Conservation (phyloP, 768 basidiomycete species). For the Naganishia onofrii region DNA sequence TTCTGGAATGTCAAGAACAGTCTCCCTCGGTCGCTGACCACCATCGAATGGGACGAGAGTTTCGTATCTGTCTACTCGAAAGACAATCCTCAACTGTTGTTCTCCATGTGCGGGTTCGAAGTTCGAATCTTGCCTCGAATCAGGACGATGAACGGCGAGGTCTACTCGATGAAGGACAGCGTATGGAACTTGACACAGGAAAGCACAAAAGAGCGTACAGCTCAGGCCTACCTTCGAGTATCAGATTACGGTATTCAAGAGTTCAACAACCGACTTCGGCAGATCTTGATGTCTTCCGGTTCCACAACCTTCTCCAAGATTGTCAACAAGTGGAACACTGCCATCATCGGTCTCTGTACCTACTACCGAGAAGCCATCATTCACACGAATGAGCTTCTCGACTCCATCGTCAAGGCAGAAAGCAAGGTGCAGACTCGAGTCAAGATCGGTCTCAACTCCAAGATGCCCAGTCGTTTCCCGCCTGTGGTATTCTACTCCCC, state of each 20-base stretch:
- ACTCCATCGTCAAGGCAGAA: slow-evolving; percentile 94
- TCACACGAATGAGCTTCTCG: slow-evolving; percentile 92
- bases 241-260: slow-evolving; percentile 96
- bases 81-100: slow-evolving; percentile 94
- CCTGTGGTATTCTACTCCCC: slow-evolving; percentile 82
- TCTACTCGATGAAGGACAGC: slow-evolving; percentile 92
- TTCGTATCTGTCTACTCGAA: slow-evolving; percentile 96
- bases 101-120: slow-evolving; percentile 99
- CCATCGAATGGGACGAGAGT: slow-evolving; percentile 99
- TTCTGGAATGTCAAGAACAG: slow-evolving; percentile 99
- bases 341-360: slow-evolving; percentile 92
- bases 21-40: slow-evolving; percentile 88
- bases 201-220: slow-evolving; percentile 93
- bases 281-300: slow-evolving; percentile 95
- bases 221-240: slow-evolving; percentile 95
- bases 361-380: slow-evolving; percentile 98
- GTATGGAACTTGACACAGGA: slow-evolving; percentile 98
- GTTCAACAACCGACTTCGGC: slow-evolving; percentile 93
- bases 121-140: slow-evolving; percentile 95
- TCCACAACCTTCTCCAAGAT: slow-evolving; percentile 99
- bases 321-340: slow-evolving; percentile 64
- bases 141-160: slow-evolving; percentile 89
- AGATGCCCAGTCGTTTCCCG: slow-evolving; percentile 99
- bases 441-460: slow-evolving; percentile 97
- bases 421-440: slow-evolving; percentile 99